Base-by-base conservation (phyloP, 495 filamentous ascomycete species). In the Glonium stellatum region DNA sequence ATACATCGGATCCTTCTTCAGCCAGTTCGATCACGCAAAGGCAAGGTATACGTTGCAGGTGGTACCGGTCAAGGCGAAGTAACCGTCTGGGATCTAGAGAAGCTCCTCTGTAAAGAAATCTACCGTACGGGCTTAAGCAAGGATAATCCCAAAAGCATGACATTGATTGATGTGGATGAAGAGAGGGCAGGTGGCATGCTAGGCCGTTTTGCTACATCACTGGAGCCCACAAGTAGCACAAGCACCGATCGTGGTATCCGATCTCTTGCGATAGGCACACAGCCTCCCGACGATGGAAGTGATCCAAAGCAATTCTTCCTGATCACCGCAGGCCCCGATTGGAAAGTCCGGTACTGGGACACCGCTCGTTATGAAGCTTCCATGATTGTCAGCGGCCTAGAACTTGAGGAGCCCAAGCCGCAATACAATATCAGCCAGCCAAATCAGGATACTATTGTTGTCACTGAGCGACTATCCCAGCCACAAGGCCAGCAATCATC, bases 31-130 rank as follows among this genome's bases (percentile, higher is more conserved):
- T 41, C 50, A 1, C 47, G 59, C 19, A 64, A 67, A 39, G 85
- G 82, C 60, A 90, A 87, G 82, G 84, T 97, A 1, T 91, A 87
- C 65, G 87, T 97, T 9, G 85, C 90, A 1, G 90, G 92, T 31
- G 91, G 91, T 19, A 95, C 88, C n/a, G 85, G 84, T 9, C 84
- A 88, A 59, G 89, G 88, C n/a, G 92, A 97, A 67, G 81, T 99
- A 18, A 95, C 90, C 0, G 86, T 95, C 1, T 99, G 93, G 93
- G 95, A 99, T 72, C 77, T 96, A 15, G 92, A 97, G 67, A 93
- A 92, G 69, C 82, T 85, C 19, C 80, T 86, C 58, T 97, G 95
- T 65, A 82, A 90, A 60, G 92, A 97, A 71, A 85, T 96, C 1
- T 97, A 92, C 73, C 85, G 88, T 13, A 81, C 85, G 5, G 77